A percentile compares a stretch with the other conserved stretches of the same genome.
phyloP scores from a whole-genome alignment of 805 yeast genomes.

The Candida coquimbonensis region DNA sequence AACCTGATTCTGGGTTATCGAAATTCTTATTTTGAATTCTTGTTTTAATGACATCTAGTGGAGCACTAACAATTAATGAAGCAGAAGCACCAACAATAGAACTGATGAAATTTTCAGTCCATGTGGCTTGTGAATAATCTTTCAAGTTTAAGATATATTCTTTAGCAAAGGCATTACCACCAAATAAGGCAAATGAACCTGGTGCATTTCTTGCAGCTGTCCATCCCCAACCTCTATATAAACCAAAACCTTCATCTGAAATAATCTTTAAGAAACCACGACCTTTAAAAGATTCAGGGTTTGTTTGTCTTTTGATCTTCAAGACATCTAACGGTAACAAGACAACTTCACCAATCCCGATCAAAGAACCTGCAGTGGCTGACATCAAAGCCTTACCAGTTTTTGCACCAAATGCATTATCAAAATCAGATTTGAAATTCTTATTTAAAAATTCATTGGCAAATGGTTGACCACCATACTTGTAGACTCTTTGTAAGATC shows the following conservation, averaged over 20 bases:
- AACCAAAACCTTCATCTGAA: slow-evolving; percentile 84
- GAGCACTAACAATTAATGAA: slow-evolving; percentile 93
- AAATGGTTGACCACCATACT: slow-evolving; percentile 98
- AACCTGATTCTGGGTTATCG: slow-evolving; percentile 91
- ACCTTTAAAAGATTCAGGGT: slow-evolving; percentile 99
- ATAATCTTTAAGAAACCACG: slow-evolving; percentile 88
- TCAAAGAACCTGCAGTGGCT: slow-evolving; percentile 95
- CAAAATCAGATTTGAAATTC: slow-evolving; percentile 66
- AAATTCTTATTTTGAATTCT: slow-evolving; percentile 96
- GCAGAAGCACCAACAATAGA: slow-evolving; percentile 97
- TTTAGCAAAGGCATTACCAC: slow-evolving; percentile 98
- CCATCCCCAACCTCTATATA: slow-evolving; percentile 99
- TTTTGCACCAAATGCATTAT: slow-evolving; percentile 77
- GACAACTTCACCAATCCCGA: slow-evolving; percentile 97
- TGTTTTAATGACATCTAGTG: slow-evolving; percentile 95
- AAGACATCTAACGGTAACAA: slow-evolving; percentile 92
- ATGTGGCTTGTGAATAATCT: slow-evolving; percentile 88
- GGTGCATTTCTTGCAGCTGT: slow-evolving; percentile 99
- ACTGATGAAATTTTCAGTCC: slow-evolving; percentile 91
- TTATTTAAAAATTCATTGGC: slow-evolving; percentile 86
- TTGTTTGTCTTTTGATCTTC: slow-evolving; percentile 97
- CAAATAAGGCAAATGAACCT: slow-evolving; percentile 94
- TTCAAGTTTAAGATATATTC: slow-evolving; percentile 83
- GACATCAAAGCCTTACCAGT: slow-evolving; percentile 96
- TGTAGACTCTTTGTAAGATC: slow-evolving; percentile 93